Percentiles rank a stretch among this genome's conserved stretches.
These are phyloP conservation scores for Boletellus ananiceps DNA, from an alignment of 768 basidiomycete genomes.

Conservation along the genomic window DNA sequence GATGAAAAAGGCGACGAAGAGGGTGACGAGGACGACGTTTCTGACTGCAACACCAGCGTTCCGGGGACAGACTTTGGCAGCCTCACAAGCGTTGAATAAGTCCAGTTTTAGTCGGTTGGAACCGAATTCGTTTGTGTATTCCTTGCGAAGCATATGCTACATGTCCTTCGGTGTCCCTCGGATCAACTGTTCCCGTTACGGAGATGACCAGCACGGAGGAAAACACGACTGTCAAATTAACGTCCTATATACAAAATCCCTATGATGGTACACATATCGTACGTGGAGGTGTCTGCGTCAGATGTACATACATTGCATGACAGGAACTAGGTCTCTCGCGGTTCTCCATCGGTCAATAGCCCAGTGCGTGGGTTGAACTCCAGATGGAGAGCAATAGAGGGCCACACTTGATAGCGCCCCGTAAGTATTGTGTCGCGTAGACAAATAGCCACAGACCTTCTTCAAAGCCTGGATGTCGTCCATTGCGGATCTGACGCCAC, in stretches of 20 bases:
- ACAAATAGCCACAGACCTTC: slow-evolving; percentile 48
- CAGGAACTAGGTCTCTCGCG: slow-evolving; percentile 12
- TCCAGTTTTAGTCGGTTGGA: background rate
- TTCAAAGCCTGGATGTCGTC: slow-evolving; percentile 84
- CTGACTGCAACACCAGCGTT: slow-evolving; percentile 37
- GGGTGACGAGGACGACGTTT: slow-evolving; percentile 27
- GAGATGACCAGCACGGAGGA: background rate
- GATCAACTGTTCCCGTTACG: background rate
- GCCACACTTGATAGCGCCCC: slow-evolving; percentile 49
- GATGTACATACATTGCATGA: background rate
- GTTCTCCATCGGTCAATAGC: slow-evolving; percentile 18
- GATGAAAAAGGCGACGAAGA: slow-evolving; percentile 10
- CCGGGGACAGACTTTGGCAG: slow-evolving; percentile 44
- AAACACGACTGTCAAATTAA: background rate
- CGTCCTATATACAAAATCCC: slow-evolving; percentile 5
- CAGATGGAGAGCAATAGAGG: slow-evolving; percentile 56
- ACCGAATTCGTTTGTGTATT: background rate
- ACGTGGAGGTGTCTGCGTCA: slow-evolving; percentile 2
- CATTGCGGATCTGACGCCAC: slow-evolving; percentile 81
- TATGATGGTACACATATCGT: slow-evolving; percentile 9
- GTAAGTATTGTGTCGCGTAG: slow-evolving; percentile 8
- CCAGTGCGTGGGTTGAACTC: slow-evolving; percentile 49
- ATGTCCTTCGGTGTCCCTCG: background rate
- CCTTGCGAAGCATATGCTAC: background rate
- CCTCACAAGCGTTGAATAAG: slow-evolving; percentile 48